Evolutionary conservation across 208 protist species (phyloP).

Genomic region (Acanthamoeba lenticulata): DNA sequence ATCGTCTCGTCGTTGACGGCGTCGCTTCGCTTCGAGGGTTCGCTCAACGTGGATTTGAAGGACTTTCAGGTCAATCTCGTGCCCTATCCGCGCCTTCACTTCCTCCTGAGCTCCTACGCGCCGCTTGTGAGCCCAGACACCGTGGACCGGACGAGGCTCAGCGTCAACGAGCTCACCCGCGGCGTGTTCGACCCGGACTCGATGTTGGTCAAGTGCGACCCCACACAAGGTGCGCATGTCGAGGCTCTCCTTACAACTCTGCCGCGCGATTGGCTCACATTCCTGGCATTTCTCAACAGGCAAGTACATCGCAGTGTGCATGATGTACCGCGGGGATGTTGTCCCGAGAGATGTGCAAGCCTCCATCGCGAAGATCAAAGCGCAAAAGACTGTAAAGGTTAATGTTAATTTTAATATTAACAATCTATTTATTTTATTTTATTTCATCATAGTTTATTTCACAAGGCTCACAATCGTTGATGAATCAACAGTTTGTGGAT

Average conservation of each 20-base stretch:
- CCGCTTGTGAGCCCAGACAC: constrained; percentile 93
- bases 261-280: too few species aligned
- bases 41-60: constrained; percentile 96
- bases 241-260: too few species aligned
- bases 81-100: constrained; percentile 98
- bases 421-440: too few species aligned
- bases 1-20: constrained; percentile 95
- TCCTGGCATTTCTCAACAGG: too few species aligned
- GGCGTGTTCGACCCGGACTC: constrained; percentile 94
- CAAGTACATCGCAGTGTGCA: constrained; percentile 98
- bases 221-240: too few species aligned
- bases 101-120: constrained; percentile 94
- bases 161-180: constrained; percentile 95
- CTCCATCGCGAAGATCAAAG: constrained; percentile 94
- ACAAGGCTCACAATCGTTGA: too few species aligned
- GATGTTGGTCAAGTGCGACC: constrained; percentile 97
- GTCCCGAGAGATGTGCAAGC: constrained; percentile 97
- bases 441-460: background rate
- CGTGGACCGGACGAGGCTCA: constrained; percentile 94
- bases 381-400: constrained; percentile 91
- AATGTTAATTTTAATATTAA: too few species aligned
- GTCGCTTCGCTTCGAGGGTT: constrained; percentile 95
- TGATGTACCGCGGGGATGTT: constrained; percentile 98
- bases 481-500: constrained; percentile 96
- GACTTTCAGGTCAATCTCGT: constrained; percentile 98